A percentile compares a stretch with the other conserved stretches of the same genome.
phyloP scores from a whole-genome alignment of 2,329 filamentous ascomycete genomes.

The Aspergillus carbonarius region DNA sequence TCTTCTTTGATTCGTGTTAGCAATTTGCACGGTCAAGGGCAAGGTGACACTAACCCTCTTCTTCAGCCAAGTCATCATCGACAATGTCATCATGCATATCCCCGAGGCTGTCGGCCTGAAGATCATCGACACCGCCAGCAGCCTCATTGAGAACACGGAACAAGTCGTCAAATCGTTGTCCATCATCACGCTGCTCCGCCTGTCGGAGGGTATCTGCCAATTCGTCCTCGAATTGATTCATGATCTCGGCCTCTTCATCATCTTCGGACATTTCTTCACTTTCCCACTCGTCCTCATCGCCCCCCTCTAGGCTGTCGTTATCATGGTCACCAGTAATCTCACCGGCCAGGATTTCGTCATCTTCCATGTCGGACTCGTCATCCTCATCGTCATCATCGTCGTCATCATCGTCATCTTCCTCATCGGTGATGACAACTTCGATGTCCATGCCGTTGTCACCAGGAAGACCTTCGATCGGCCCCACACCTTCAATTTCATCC shows the following conservation, averaged over 20 bases:
- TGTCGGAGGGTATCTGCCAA: constrained; percentile 40
- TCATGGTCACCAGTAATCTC: constrained; percentile 59
- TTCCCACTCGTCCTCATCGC: constrained; percentile 51
- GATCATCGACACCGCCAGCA: constrained; percentile 43
- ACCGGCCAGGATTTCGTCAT: constrained; percentile 51
- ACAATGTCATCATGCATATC: constrained; percentile 47
- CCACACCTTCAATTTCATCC: constrained; percentile 78
- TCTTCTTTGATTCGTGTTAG: constrained; percentile 56
- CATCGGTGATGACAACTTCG: constrained; percentile 81
- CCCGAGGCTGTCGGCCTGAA: constrained; percentile 47
- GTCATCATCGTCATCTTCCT: constrained; percentile 64
- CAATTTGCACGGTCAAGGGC: neutral
- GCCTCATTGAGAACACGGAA: constrained; percentile 46
- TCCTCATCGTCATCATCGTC: constrained; percentile 60
- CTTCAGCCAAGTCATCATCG: constrained; percentile 60
- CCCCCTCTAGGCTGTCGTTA: constrained; percentile 49
- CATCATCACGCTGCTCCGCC: constrained; percentile 41
- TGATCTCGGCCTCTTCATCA: constrained; percentile 46
- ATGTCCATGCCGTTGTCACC: constrained; percentile 68
- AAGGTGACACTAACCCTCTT: constrained; percentile 50
- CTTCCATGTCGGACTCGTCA: constrained; percentile 61
- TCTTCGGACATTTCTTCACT: constrained; percentile 50
- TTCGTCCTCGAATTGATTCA: constrained; percentile 45
- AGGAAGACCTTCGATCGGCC: constrained; percentile 63
- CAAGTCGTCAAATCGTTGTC: constrained; percentile 46